phyloP scores from a whole-genome alignment of 129 eudicot species.

The Smallanthus sonchifolius region DNA sequence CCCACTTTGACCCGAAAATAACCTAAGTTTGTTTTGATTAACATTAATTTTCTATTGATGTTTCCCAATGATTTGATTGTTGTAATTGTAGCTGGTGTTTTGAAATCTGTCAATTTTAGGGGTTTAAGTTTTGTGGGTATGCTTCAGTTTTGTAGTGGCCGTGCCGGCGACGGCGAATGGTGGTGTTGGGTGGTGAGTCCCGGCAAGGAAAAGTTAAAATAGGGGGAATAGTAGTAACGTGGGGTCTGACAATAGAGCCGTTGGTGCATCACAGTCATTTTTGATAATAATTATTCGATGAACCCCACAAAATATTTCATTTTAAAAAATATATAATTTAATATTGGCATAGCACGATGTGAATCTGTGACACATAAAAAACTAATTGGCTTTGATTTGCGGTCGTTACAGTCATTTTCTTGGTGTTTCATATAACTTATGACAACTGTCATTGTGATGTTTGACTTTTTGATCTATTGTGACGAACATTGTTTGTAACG shows the following conservation, averaged over 20 bases:
- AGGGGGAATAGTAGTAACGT: conserved; percentile 19
- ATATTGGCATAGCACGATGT: neutral
- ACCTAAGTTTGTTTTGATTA: conserved; percentile 16
- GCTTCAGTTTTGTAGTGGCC: neutral
- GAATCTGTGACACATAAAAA: neutral
- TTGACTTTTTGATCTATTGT: neutral
- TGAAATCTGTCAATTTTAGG: conserved; percentile 1
- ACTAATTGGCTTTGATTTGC: conserved; percentile 2
- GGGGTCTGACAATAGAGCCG: conserved; percentile 51
- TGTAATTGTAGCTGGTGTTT: conserved; percentile 24
- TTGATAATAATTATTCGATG: neutral
- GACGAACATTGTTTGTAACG: neutral
- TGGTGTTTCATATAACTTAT: neutral
- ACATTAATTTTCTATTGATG: conserved; percentile 44
- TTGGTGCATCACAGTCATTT: conserved; percentile 32
- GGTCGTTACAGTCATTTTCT: conserved; percentile 1
- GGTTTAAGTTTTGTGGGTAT: neutral
- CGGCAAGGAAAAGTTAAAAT: conserved; percentile 30
- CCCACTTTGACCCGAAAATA: conserved; percentile 14
- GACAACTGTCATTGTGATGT: neutral
- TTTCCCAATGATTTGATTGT: conserved; percentile 27
- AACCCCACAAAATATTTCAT: neutral
- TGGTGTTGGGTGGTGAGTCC: conserved; percentile 16
- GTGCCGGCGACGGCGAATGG: neutral
- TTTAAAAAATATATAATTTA: neutral